phyloP scores from a whole-genome alignment of 2,329 filamentous ascomycete species.

The Sporothrix globosa region DNA sequence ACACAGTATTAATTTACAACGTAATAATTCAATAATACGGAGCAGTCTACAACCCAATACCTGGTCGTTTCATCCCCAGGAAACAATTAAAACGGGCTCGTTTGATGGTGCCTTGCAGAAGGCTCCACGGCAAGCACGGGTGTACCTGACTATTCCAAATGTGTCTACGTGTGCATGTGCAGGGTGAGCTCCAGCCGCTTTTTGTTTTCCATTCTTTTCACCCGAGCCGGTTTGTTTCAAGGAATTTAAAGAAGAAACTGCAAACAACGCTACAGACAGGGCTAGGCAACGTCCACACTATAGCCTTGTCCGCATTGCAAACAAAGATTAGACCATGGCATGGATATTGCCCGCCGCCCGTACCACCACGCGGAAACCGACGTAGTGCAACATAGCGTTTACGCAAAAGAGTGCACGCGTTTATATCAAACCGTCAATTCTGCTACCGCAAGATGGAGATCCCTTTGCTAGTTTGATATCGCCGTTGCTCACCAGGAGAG shows the following conservation, averaged over 20 bases:
- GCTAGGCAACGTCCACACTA: neutral
- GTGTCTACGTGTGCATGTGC: neutral
- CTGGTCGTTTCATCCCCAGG: conserved; percentile 23
- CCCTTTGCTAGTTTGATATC: neutral
- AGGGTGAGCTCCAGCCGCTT: neutral
- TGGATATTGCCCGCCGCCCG: neutral
- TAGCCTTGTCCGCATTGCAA: too few species aligned
- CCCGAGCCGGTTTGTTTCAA: conserved; percentile 15
- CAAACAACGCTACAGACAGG: neutral
- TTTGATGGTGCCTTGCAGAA: neutral
- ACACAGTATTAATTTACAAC: neutral
- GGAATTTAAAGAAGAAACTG: neutral
- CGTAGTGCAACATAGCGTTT: neutral
- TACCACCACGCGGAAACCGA: neutral
- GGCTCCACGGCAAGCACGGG: conserved; percentile 4
- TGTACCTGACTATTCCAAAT: conserved; percentile 2
- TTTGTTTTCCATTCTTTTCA: neutral
- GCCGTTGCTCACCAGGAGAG: neutral
- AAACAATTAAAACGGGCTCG: conserved; percentile 1
- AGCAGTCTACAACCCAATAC: neutral
- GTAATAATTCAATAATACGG: too few species aligned
- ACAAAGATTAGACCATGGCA: too few species aligned
- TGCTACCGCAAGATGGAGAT: neutral
- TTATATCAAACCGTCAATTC: neutral
- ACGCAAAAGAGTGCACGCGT: neutral